Evolutionary conservation across 345 rosid species (phyloP), one percentile per base, ranked within the genome.

Genomic region (Raphanus sativus): DNA sequence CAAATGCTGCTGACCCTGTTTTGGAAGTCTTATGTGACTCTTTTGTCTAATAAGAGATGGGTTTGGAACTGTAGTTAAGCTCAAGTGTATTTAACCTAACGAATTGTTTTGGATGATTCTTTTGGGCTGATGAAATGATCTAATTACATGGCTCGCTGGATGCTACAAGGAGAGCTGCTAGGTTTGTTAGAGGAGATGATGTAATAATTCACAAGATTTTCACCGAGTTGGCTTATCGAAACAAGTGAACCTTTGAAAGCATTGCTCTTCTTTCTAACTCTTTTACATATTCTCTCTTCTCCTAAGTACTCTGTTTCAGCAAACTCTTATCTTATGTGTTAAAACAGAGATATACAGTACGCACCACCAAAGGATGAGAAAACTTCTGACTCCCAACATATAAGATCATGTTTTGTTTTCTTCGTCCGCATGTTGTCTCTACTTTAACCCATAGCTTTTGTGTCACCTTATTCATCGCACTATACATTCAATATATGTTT

Each of bases 121-220:
- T 10, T 21, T 15, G 2, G 33, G 67, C 26, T 69, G 63, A 24
- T 62, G 75, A 62, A 10, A 40, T 9, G 48, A 40, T 40, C 10
- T 32, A n/a, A 62, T 73, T 60, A 25, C 77, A 93, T 97, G 96
- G 97, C n/a, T 62, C 97, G 71, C 97, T 91, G 25, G 80, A 71
- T 84, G 92, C 97, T n/a, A 93, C 96, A 12, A 89, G 97, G 73
- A 84, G 72, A 55, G 98, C 97, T 60, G 91, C 89, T 81, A 95
- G 90, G 40, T 94, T 94, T 77, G 98, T 94, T 42, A 83, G 94
- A 78, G 97, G 93, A 75, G 98, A 94, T 78, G 97, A 87, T 83
- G 94, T 21, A 21, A 21, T 90, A 16, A 77, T 91, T 74, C 98
- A 94, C 86, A 94, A 90, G 85, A 87, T 90, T 36, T 94, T 91